Percentiles rank a stretch among this genome's conserved stretches.
Evolutionary conservation across 208 protist genomes (phyloP).

Genomic region (Trypanosoma melophagium): DNA sequence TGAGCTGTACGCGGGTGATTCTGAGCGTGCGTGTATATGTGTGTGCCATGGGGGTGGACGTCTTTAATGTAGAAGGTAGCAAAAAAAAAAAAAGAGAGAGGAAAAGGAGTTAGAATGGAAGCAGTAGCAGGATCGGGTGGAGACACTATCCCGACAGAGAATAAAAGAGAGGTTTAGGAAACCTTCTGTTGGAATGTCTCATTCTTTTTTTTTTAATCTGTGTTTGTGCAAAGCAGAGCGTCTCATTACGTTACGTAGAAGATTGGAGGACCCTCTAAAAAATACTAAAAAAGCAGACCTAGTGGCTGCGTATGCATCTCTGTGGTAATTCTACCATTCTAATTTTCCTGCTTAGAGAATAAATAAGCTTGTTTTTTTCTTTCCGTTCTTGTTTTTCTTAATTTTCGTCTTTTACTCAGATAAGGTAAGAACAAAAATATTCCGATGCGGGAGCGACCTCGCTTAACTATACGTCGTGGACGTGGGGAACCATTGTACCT

Average conservation of each 20-base stretch:
- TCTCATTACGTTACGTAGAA: neutral
- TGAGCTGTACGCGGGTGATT: neutral
- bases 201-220: neutral
- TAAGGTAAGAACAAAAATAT: neutral
- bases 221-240: neutral
- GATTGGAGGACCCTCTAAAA: neutral
- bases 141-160: too few relatives aligned
- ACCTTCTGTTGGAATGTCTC: neutral
- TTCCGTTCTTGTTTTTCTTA: slow-evolving; percentile 21
- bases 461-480: slow-evolving; percentile 21
- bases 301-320: too few relatives aligned
- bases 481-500: slow-evolving; percentile 8
- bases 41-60: too few relatives aligned
- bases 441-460: slow-evolving; percentile 21
- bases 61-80: too few relatives aligned
- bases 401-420: neutral
- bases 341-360: too few relatives aligned
- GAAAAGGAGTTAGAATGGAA: slow-evolving; percentile 6
- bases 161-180: too few relatives aligned
- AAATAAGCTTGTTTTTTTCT: neutral
- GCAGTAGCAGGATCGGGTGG: neutral
- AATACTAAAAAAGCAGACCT: neutral
- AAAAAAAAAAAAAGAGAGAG: neutral
- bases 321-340: too few relatives aligned
- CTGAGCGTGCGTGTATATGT: too few relatives aligned